Base-by-base conservation (phyloP, 176 grass and related monocot genomes). In the Oryza australiensis region DNA sequence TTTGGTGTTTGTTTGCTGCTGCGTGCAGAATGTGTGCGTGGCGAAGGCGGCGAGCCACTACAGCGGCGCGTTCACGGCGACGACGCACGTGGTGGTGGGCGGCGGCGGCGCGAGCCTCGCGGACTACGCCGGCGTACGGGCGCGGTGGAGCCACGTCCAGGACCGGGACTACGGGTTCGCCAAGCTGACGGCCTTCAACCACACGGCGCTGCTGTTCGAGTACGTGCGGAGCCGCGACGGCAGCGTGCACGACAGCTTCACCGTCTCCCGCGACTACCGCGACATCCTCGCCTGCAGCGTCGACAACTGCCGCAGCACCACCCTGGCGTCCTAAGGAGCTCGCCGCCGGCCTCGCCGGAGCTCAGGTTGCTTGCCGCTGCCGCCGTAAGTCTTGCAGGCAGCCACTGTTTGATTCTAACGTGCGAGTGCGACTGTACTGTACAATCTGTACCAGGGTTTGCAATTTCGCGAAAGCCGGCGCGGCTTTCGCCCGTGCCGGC, bases 81-180 rank as follows among this genome's bases (percentile, higher is more conserved):
- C 86, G 74, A 98, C 92, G 30, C 95, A 98, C 79, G 69, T 98
- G n/a, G 95, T 94, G 38, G 92, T 89, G 23, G 95, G 95, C 51
- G 92, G 95, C 27, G 92, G 95, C 29, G 95, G 90, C n/a, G 80
- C 86, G n/a, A 72, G 81, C 88, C 90, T 95, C 12, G 84, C 90
- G 32, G 81, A 86, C 22, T 98, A 94, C 79, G 64, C 90, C 14
- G 48, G 72, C 32, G 76, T 26, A 48, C 73, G 67, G 32, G 66
- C 88, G 65, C 75, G 87, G 37, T 98, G 95, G 86, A 98, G 95
- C 85, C 82, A 91, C 79, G 89, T 78, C 59, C 95, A 55, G 74
- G 95, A 98, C 86, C 85, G 64, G 35, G 90, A 98, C 82, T 93
- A 68, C 35, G 92, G 95, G 35, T 98, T 93, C 79, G 87, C 85